Base-by-base conservation (phyloP, 345 rosid species). In the Reutealis trisperma region DNA sequence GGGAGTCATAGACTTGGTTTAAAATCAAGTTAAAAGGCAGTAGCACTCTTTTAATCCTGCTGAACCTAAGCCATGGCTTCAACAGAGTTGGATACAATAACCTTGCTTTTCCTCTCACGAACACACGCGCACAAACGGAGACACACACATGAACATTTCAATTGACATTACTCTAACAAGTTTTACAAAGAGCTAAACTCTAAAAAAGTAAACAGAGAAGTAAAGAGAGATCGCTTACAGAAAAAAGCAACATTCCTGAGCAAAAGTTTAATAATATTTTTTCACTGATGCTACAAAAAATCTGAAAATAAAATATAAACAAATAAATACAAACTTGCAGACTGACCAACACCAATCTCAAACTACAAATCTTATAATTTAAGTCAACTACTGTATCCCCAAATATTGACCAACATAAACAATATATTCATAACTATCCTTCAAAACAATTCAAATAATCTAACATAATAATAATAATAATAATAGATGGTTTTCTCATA, bases 11-110 rank as follows among this genome's bases (percentile, higher is more conserved):
- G 34, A 47, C 15, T 70, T 70, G 27, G 8, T n/a, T 55, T 5
- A 61, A 45, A 52, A 54, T 69, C 70, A 64, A 75, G n/a, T 66
- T 52, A 8, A 47, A 34, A 64, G 49, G 15, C 4, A 68, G 16
- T 13, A 51, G 60, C 25, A 42, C 1, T 67, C 25, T 59, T 58
- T n/a, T 12, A 22, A n/a, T 41, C 41, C 6, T 37, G 41, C 41
- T 37, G 2, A 32, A 63, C 34, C 32, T 19, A 63, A 34, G 34
- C 5, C 32, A 16, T 30, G 19, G 13, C 69, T 6, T 11, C 4
- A 45, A 21, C 15, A 67, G 5, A n/a, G 21, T 42, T 37, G 41
- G 41, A 37, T 37, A 37, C 41, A 37, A 6, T 4, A 37, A 4
- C 6, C 6, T 37, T 37, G 41, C 6, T 37, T 37, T 37, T 4